Evolutionary conservation across 768 basidiomycete species (phyloP).

Genomic region (Trametes cingulata): DNA sequence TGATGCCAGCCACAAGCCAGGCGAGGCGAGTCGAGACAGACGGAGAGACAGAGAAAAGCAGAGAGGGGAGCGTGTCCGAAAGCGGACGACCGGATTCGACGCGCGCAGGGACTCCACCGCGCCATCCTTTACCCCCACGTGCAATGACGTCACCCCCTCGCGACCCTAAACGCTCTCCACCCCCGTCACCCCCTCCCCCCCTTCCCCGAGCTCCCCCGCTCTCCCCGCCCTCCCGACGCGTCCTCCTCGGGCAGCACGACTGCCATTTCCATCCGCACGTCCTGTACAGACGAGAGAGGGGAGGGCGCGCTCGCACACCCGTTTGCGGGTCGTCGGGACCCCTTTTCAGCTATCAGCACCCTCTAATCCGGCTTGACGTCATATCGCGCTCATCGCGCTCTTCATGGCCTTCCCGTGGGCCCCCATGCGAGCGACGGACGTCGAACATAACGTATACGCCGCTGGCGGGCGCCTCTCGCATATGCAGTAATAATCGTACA

Average conservation of each 20-base stretch:
- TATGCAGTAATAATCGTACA: not conserved
- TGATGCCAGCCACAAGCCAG: too few species aligned
- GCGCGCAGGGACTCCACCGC: constrained; percentile 1
- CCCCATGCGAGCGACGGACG: too few species aligned
- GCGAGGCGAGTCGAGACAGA: too few species aligned
- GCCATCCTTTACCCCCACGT: constrained; percentile 10
- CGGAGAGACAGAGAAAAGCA: not conserved
- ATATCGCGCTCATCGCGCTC: constrained; percentile 11
- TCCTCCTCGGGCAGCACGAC: not conserved
- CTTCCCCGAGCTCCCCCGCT: not conserved
- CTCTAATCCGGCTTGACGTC: constrained; percentile 17
- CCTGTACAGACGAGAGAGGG: not conserved
- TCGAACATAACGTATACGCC: constrained; percentile 1
- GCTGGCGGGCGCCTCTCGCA: not conserved
- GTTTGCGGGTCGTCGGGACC: not conserved
- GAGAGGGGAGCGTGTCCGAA: not conserved
- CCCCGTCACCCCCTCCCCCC: not conserved
- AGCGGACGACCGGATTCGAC: not conserved
- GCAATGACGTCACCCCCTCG: constrained; percentile 14
- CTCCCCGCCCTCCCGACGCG: not conserved
- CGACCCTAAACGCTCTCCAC: constrained; percentile 6
- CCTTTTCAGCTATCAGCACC: constrained; percentile 13
- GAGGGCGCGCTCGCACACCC: not conserved
- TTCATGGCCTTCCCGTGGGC: not conserved
- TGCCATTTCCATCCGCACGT: not conserved